Evolutionary conservation across 1,284 basidiomycete species (phyloP).

Genomic region (Ganoderma lucidum): DNA sequence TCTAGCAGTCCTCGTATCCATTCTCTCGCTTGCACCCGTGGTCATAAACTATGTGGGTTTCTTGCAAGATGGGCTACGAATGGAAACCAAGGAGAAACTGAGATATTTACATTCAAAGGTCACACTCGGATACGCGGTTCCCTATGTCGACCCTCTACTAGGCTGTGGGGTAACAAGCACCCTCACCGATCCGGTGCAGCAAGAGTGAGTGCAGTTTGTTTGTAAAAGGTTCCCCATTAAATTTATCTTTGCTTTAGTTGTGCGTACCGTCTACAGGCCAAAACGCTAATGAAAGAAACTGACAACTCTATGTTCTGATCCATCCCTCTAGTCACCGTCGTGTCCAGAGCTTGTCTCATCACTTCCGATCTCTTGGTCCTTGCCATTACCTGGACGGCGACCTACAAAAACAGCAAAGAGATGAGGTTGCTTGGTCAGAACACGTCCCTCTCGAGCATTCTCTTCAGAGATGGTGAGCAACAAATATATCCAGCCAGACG

Average conservation of each 20-base stretch:
- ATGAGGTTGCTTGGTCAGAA: constrained; percentile 5
- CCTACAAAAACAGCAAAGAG: constrained; percentile 7
- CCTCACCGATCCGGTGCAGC: not conserved
- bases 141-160: not conserved
- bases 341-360: constrained; percentile 10
- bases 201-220: not conserved
- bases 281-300: not conserved
- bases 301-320: not conserved
- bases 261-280: not conserved
- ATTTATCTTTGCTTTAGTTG: not conserved
- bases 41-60: constrained; percentile 11
- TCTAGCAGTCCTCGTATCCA: not conserved
- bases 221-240: too few relatives aligned
- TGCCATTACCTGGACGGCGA: constrained; percentile 11
- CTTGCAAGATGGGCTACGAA: not conserved
- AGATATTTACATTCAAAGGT: not conserved
- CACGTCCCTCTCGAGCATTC: constrained; percentile 9
- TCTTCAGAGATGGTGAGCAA: constrained; percentile 15
- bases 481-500: not conserved
- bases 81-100: not conserved
- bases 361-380: constrained; percentile 11
- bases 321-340: constrained; percentile 7
- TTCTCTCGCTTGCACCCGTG: constrained; percentile 5
- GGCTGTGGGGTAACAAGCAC: not conserved
- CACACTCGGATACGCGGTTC: not conserved